Percentiles rank a stretch among this genome's conserved stretches.
Evolutionary conservation across 2,329 filamentous ascomycete species (phyloP).

Genomic region (Exophiala mesophila): DNA sequence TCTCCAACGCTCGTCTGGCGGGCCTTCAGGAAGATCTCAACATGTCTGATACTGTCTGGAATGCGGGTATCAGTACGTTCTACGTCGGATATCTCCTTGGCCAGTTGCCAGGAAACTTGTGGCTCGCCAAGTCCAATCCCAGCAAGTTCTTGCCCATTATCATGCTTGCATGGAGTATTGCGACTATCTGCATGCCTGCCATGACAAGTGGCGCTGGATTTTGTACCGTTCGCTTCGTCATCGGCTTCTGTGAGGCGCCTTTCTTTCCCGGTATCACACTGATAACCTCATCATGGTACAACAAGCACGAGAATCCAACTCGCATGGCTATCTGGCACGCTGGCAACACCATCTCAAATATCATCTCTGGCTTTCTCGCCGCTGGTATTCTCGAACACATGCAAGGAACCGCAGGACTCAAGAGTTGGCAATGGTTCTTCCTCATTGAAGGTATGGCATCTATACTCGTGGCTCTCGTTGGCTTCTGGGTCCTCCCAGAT

Average conservation of each 20-base stretch:
- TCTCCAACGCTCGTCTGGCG: constrained; percentile 37
- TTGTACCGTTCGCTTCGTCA: constrained; percentile 37
- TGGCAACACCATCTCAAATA: constrained; percentile 44
- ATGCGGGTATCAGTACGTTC: constrained; percentile 36
- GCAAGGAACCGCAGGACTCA: constrained; percentile 36
- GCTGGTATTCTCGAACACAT: constrained; percentile 40
- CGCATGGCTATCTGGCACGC: constrained; percentile 46
- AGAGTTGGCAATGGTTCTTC: constrained; percentile 59
- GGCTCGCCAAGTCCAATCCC: constrained; percentile 28
- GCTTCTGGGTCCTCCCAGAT: constrained; percentile 48
- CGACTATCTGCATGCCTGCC: constrained; percentile 35
- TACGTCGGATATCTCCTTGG: constrained; percentile 16
- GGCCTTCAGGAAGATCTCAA: constrained; percentile 36
- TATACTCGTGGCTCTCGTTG: constrained; percentile 48
- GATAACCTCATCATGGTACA: constrained; percentile 47
- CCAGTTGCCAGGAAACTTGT: constrained; percentile 31
- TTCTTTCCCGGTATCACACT: constrained; percentile 53
- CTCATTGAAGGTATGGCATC: constrained; percentile 61
- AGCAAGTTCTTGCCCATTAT: constrained; percentile 29
- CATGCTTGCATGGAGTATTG: constrained; percentile 30
- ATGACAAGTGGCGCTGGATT: constrained; percentile 39
- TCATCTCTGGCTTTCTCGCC: constrained; percentile 43
- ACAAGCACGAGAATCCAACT: constrained; percentile 40
- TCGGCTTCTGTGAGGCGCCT: constrained; percentile 46
- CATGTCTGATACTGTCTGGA: constrained; percentile 36